Evolutionary conservation across 148 eudicot genomes (phyloP), one percentile per base, ranked within the genome.

Genomic region (Rhododendron griersonianum): DNA sequence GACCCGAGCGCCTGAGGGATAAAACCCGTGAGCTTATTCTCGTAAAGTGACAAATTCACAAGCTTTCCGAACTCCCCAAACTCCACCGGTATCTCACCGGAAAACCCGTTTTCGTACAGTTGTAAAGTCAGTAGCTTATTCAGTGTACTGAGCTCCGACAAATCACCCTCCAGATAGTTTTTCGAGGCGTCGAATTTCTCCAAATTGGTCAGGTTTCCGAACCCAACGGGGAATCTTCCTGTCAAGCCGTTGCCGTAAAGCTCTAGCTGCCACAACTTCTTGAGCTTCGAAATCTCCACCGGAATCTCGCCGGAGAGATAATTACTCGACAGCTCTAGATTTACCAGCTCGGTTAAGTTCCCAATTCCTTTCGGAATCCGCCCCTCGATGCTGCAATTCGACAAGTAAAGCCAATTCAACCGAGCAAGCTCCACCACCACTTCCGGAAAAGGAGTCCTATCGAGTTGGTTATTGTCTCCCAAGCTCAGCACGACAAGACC

Each of bases 1-100:
- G 99, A 96, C 6, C 99, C 99, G 2, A 96, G 91, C 39, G 82
- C 90, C 81, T 51, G 82, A 2, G 99, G 99, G n/a, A 96, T 92
- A 73, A 84, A 19, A n/a, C 99, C 99, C 11, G 95, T 90, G 47
- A 96, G 89, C 15, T 88, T 84, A 83, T 96, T 95, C 21, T 45
- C 86, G 86, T 96, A 96, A 4, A 96, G 85, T 5, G 98, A 96
- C 35, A 96, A 86, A 74, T 92, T 91, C 37, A 90, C 93, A 53
- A 95, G 84, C 13, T 78, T 87, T 87, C 88, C 90, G 78, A 96
- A 94, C 13, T 93, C 99, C 5, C 99, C 99, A 25, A 96, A 89
- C 87, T 96, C 98, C 0, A 85, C 81, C 4, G 99, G 99, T 25
- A 96, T 30, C 50, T 90, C 95, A 11, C 99, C 99, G n/a, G 92